Evolutionary conservation across 768 basidiomycete species (phyloP), one percentile per base, ranked within the genome.

Genomic region (Clitopilus hobsonii): DNA sequence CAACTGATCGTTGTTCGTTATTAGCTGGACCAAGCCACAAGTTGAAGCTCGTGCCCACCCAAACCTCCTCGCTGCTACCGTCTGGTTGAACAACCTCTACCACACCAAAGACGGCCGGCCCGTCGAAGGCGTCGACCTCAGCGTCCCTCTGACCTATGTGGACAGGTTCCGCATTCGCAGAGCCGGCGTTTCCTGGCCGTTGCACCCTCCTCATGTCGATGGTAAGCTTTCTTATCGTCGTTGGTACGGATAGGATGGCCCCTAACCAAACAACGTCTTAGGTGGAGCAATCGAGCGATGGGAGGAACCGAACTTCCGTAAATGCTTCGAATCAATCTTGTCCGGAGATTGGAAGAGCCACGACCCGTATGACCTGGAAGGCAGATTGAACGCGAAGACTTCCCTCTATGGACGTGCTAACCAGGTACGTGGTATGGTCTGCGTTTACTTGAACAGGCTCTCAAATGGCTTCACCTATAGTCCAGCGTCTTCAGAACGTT

Each of bases 271-370:
- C 54, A 18, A 10, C 41, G 41, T 58, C n/a, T 23, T 71, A 81
- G 90, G 89, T 6, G 89, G 89, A 6, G 69, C 81, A 0, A 82
- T 91, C 24, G 91, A 94, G 66, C 76, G 91, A 11, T 87, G 85
- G 86, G 83, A 88, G 67, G 85, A 89, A 65, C 66, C 74, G 1
- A 64, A 60, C 5, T 85, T 83, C 68, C 73, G 84, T 50, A 71
- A 69, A 4, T 88, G 83, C 63, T 89, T 86, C 59, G 71, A 70
- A 5, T 78, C 82, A 49, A 85, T 90, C 49, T 72, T 90, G 47
- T 66, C 64, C 24, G 85, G 86, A 0, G 70, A 80, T 51, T 89
- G 87, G 86, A 73, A 73, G 28, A 62, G 74, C 36, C 86, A 89
- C 61, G 85, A 89, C 64, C 81, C 86, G 3, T 89, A 83, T 58